Evolutionary conservation across 441 rosid species (phyloP).

Genomic region (Jatropha podagrica): DNA sequence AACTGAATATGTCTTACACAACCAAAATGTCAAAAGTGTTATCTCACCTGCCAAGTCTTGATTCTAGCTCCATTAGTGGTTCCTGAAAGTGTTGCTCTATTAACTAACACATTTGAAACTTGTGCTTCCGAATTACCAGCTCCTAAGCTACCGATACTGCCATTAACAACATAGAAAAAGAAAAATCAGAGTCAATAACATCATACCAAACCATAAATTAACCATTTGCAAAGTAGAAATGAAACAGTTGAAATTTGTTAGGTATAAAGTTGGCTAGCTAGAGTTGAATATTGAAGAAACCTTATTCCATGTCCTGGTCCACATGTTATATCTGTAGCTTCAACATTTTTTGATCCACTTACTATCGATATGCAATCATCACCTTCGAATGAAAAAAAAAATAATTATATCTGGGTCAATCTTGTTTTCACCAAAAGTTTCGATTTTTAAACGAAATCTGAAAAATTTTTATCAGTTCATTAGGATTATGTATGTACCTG

Average conservation of each 20-base stretch:
- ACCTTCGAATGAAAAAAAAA: constrained; percentile 38
- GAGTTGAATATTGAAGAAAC: constrained; percentile 26
- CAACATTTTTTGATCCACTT: constrained; percentile 74
- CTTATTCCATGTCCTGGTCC: constrained; percentile 98
- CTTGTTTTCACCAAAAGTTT: background rate
- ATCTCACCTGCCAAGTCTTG: constrained; percentile 93
- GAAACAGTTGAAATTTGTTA: constrained; percentile 19
- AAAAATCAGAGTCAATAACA: background rate
- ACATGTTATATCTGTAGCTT: constrained; percentile 69
- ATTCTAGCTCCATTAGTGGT: constrained; percentile 91
- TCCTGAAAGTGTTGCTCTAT: constrained; percentile 66
- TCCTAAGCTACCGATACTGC: constrained; percentile 96
- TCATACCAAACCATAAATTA: background rate
- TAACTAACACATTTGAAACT: constrained; percentile 78
- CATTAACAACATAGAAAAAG: background rate
- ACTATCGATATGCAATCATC: constrained; percentile 93
- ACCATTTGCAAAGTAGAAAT: background rate
- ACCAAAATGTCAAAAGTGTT: constrained; percentile 2
- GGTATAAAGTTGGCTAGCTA: constrained; percentile 32
- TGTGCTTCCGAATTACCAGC: constrained; percentile 50
- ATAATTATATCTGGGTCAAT: background rate
- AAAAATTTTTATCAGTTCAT: background rate
- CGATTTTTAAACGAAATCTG: background rate
- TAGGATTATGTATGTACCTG: constrained; percentile 41
- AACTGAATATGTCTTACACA: background rate